phyloP scores from a whole-genome alignment of 1,284 basidiomycete genomes.

The Rhodotorula sp. region DNA sequence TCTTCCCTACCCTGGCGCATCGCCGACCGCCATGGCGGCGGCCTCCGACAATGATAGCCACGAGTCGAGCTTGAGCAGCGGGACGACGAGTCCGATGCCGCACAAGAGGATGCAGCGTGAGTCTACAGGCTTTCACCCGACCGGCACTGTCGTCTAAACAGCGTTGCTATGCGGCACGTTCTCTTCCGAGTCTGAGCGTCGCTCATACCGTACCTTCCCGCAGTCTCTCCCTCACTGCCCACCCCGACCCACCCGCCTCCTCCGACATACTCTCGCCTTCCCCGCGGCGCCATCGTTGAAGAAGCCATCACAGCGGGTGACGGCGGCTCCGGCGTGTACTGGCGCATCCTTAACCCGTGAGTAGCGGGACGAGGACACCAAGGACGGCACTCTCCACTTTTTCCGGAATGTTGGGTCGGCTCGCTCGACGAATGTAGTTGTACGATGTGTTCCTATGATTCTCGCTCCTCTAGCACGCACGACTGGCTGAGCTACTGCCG shows the following conservation, averaged over 20 bases:
- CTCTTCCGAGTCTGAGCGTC: too few species aligned
- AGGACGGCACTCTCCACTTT: too few species aligned
- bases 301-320: slow-evolving; percentile 34
- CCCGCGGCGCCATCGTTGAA: slow-evolving; percentile 21
- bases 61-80: slow-evolving; percentile 4
- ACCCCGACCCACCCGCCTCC: slow-evolving; percentile 8
- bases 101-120: slow-evolving; percentile 52
- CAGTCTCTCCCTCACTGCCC: slow-evolving; percentile 14
- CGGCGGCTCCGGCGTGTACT: slow-evolving; percentile 40
- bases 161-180: background rate
- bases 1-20: slow-evolving; percentile 50
- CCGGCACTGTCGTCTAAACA: background rate
- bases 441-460: too few species aligned
- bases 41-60: background rate
- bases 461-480: too few species aligned
- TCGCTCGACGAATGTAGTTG: too few species aligned
- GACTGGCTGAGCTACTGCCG: too few species aligned
- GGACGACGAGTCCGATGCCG: slow-evolving; percentile 49
- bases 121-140: slow-evolving; percentile 48
- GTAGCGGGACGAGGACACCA: too few species aligned
- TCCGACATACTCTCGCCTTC: background rate
- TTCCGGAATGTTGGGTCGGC: too few species aligned
- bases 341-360: slow-evolving; percentile 35
- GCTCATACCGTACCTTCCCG: background rate
- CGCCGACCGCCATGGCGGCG: slow-evolving; percentile 32